Percentiles rank a stretch among this genome's conserved stretches.
Evolutionary conservation across 768 basidiomycete genomes (phyloP).

Genomic region (Coprinopsis cinerea): DNA sequence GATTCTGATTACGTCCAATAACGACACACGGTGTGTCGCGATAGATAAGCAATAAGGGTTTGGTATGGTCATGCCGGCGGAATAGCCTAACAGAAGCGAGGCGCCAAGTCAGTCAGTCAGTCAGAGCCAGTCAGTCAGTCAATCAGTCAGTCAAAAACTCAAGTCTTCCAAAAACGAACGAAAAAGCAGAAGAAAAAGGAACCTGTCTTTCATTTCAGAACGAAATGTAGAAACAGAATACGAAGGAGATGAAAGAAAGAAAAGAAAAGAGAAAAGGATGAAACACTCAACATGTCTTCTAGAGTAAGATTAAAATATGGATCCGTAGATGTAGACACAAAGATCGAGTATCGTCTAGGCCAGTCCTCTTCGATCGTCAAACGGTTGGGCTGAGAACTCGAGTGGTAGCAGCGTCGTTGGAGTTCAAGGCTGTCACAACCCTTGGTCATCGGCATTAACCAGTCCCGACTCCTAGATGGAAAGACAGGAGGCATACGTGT

Average conservation of each 20-base stretch:
- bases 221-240: no score
- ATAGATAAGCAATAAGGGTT: constrained; percentile 81
- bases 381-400: not conserved
- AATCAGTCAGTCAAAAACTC: no score
- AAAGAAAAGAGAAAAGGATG: not conserved
- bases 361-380: constrained; percentile 8
- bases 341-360: constrained; percentile 49
- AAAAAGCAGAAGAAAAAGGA: no score
- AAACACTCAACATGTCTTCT: constrained; percentile 72
- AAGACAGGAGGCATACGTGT: no score
- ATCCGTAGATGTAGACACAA: constrained; percentile 70
- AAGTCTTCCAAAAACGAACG: no score
- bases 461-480: no score
- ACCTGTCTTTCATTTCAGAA: no score
- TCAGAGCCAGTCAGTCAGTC: not conserved
- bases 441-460: no score
- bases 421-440: no score
- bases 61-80: constrained; percentile 58
- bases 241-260: no score
- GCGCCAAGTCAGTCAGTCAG: not conserved
- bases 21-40: constrained; percentile 85
- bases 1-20: constrained; percentile 95
- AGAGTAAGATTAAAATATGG: constrained; percentile 88
- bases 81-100: no score
- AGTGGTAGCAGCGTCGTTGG: no score